Evolutionary conservation across 192 early-diverging fungal genomes (phyloP).

Genomic region (Mortierella claussenii): DNA sequence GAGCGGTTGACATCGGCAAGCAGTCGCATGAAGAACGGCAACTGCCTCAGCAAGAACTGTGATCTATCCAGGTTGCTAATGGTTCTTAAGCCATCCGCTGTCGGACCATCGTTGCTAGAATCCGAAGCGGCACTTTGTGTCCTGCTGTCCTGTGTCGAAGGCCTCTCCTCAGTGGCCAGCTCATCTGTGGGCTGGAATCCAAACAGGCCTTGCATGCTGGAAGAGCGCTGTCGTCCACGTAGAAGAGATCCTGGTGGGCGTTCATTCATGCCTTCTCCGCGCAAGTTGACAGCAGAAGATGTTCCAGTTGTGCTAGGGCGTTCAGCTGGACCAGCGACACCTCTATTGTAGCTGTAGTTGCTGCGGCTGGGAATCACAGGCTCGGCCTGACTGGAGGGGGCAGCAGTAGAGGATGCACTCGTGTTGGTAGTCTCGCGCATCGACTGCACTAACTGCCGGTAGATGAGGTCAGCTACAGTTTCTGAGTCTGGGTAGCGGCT

Average conservation of each 20-base stretch:
- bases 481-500: constrained; percentile 8
- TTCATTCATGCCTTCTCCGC: not conserved
- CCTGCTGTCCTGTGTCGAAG: constrained; percentile 5
- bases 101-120: not conserved
- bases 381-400: not conserved
- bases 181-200: constrained; percentile 29
- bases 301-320: not conserved
- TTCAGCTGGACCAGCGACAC: too few species aligned
- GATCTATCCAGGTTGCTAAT: constrained; percentile 2
- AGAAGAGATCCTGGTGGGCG: not conserved
- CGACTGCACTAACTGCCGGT: constrained; percentile 20
- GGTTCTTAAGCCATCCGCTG: not conserved
- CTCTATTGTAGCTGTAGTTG: too few species aligned
- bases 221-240: constrained; percentile 18
- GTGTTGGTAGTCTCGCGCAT: not conserved
- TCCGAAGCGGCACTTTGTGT: too few species aligned
- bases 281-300: not conserved
- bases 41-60: constrained; percentile 21
- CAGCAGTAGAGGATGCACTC: not conserved
- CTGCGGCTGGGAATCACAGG: not conserved
- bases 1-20: constrained; percentile 27
- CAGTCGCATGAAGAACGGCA: constrained; percentile 32
- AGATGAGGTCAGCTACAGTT: constrained; percentile 22
- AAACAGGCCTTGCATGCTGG: constrained; percentile 18
- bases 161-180: not conserved